phyloP scores from a whole-genome alignment of 2,329 filamentous ascomycete species.

The Sphaerulina vaccinii region DNA sequence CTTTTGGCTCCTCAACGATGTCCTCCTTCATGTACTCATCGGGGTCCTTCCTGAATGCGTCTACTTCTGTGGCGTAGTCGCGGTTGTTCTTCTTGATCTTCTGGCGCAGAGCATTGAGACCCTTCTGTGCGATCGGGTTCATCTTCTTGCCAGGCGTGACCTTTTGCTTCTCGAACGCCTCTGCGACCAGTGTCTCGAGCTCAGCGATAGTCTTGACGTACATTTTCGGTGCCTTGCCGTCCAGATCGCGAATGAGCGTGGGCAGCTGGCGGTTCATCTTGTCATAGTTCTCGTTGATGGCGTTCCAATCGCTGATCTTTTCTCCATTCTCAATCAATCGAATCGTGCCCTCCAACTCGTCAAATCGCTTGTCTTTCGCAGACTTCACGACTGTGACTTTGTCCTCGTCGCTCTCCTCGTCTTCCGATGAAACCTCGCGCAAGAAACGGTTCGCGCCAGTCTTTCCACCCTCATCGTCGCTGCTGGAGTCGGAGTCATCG shows the following conservation, averaged over 20 bases:
- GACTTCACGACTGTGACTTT: conserved; percentile 86
- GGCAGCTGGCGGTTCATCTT: conserved; percentile 62
- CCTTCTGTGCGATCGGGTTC: conserved; percentile 92
- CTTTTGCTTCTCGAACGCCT: conserved; percentile 93
- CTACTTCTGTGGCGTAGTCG: conserved; percentile 84
- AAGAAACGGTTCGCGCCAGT: conserved; percentile 81
- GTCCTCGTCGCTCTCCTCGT: conserved; percentile 80
- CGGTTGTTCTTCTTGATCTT: conserved; percentile 99
- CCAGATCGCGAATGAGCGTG: conserved; percentile 53
- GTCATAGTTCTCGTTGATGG: conserved; percentile 60
- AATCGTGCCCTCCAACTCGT: conserved; percentile 88
- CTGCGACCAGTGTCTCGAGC: conserved; percentile 90
- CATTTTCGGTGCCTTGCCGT: conserved; percentile 78
- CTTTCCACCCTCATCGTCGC: conserved; percentile 58
- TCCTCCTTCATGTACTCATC: conserved; percentile 85
- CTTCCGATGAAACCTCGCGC: conserved; percentile 58
- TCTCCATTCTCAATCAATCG: conserved; percentile 92
- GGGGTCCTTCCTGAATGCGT: conserved; percentile 80
- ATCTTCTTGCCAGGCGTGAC: conserved; percentile 88
- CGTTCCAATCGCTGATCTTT: conserved; percentile 97
- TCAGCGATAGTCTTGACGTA: conserved; percentile 94
- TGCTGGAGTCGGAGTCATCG: conserved; percentile 51
- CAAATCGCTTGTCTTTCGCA: conserved; percentile 94
- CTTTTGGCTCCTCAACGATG: conserved; percentile 64
- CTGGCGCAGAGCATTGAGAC: conserved; percentile 95